Evolutionary conservation across 768 basidiomycete genomes (phyloP).

Genomic region (Auricularia sp.): DNA sequence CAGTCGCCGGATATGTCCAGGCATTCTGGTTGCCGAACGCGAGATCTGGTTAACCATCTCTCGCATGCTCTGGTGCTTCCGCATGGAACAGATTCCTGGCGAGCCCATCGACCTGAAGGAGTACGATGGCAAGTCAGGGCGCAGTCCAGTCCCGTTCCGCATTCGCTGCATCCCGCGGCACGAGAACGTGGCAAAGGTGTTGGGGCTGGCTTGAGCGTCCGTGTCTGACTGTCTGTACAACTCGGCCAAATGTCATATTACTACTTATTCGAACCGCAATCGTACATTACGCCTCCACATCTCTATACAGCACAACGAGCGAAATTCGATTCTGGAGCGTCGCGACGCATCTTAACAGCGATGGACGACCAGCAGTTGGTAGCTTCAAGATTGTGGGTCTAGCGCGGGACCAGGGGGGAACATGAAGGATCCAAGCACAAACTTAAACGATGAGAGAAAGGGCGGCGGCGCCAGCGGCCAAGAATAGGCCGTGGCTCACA

Average conservation of each 20-base stretch:
- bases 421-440: too few species aligned
- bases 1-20: conserved; percentile 32
- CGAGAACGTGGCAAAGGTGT: conserved; percentile 3
- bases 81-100: conserved; percentile 29
- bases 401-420: not conserved
- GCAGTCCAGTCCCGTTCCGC: conserved; percentile 35
- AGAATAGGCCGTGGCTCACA: not conserved
- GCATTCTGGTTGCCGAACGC: conserved; percentile 35
- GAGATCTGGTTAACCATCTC: conserved; percentile 37
- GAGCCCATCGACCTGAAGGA: conserved; percentile 37
- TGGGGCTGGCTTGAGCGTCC: not conserved
- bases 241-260: not conserved
- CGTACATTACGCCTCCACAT: not conserved
- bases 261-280: not conserved
- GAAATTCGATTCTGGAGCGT: not conserved
- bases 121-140: conserved; percentile 38
- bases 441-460: not conserved
- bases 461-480: not conserved
- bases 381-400: not conserved
- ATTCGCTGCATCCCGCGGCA: conserved; percentile 10
- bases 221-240: not conserved
- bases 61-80: conserved; percentile 40
- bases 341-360: not conserved
- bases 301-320: not conserved
- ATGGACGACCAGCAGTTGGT: not conserved